Evolutionary conservation across 2,329 filamentous ascomycete species (phyloP), one percentile per base, ranked within the genome.

Genomic region (Colletotrichum sp.): DNA sequence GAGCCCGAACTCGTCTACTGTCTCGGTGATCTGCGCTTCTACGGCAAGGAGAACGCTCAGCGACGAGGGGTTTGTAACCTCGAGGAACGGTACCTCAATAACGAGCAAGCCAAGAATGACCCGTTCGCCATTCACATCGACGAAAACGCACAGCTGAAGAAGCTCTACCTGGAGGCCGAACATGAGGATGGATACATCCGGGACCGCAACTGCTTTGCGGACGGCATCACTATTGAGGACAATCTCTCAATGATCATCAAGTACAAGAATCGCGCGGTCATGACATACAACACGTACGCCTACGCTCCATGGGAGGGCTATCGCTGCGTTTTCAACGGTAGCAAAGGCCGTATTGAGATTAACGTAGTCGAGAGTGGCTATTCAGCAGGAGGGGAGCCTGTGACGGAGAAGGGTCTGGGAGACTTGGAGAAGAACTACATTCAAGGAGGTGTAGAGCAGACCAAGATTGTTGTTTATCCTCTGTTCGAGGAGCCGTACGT

Each of bases 1-100:
- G 83, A 86, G 8, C 91, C 91, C 0, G 82, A 86, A 64, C 90
- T 89, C 0, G 91, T 93, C 0, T 91, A 91, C 77, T 90, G 90
- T 1, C 87, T 90, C 77, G 91, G 91, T 0, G 90, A 89, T 75
- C 84, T 93, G 28, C 87, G 87, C 65, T 93, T 93, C 80, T 93
- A 93, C 79, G 91, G 91, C 6, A 85, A 87, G 22, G 90, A 92
- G 77, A 93, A 93, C 76, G 91, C 91, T 1, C 90, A 92, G 83
- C 77, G 81, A 39, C 85, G 90, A 7, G 87, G 87, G 3, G 84
- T 85, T 27, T 85, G 80, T 1, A 80, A 83, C 15, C 86, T 88
- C 73, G 83, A 85, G 73, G 80, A 82, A 12, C 81, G 87, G 6
- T 82, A 84, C 11, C 82, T 84, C 55, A 84, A 85, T 11, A 88